A percentile compares a stretch with the other conserved stretches of the same genome.
These are phyloP conservation scores for Colletotrichum sp. DNA, from an alignment of 2,329 filamentous ascomycete genomes.

Conservation along the genomic window DNA sequence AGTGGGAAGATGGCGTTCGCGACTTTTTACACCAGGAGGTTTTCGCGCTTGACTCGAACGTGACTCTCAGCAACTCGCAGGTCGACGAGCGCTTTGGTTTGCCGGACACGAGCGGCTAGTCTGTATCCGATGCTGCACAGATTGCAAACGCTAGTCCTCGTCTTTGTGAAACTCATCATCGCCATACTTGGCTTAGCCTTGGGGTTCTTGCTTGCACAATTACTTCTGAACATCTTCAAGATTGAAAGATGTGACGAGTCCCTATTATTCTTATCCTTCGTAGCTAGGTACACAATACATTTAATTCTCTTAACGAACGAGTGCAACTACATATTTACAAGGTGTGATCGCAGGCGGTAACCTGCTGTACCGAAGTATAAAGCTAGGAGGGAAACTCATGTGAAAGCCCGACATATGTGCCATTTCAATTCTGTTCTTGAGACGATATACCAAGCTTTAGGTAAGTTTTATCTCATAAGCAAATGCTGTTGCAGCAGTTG, in stretches of 20 bases:
- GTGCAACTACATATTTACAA: neutral
- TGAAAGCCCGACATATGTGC: fast-evolving
- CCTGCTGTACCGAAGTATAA: neutral
- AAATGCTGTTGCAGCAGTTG: neutral
- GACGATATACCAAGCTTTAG: neutral
- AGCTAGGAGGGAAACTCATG: neutral
- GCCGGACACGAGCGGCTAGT: neutral
- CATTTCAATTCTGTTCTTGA: fast-evolving
- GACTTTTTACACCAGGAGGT: neutral
- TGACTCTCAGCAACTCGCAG: neutral
- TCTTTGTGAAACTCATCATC: fast-evolving
- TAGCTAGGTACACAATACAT: fast-evolving
- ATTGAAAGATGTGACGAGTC: neutral
- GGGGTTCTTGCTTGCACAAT: fast-evolving
- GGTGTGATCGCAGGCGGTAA: fast-evolving
- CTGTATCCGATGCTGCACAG: fast-evolving
- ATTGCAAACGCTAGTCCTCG: neutral
- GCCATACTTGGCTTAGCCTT: neutral
- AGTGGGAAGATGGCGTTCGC: neutral
- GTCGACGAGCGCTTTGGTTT: neutral
- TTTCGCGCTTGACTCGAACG: neutral
- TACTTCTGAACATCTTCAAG: neutral
- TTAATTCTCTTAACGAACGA: neutral
- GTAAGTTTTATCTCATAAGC: neutral
- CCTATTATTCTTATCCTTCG: fast-evolving